Base-by-base conservation (phyloP, 176 grass and related monocot species). In the Raddia distichophylla region DNA sequence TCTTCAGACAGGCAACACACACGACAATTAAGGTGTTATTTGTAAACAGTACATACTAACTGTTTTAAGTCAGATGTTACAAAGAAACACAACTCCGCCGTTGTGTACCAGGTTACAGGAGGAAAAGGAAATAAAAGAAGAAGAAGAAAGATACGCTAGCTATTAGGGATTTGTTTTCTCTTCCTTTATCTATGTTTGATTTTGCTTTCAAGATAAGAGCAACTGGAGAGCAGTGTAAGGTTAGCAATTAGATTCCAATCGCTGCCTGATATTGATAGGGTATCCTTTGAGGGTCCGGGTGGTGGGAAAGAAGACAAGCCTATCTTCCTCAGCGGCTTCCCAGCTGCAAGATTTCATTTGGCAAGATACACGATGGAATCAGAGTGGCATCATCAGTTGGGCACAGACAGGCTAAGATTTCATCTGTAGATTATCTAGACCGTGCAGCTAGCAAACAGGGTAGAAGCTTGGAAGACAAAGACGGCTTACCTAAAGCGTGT, bases 261-360 rank as follows among this genome's bases (percentile, higher is more conserved):
- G 90, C 22, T 20, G 88, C 43, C 47, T 61, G 64, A 97, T 58
- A 33, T 85, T 85, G 83, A 97, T 94, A 19, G 94, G 94, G 73
- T 92, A 97, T 72, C 94, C 92, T 77, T 97, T 97, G 11, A 89
- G 87, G 58, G 87, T 97, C 62, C 94, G 76, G 35, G 94, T 97
- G 73, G 92, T 97, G 12, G 92, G 94, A 65, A 97, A 97, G 87
- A 92, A 97, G 40, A 94, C 74, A 58, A 97, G 63, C 76, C 77
- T 90, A 60, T 97, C 92, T 86, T 90, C 90, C 64, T 97, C 94
- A 7, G 86, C 83, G 34, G 82, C 90, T 82, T 97, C 94, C 92
- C 94, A 97, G 53, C 94, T 97, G 86, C 81, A 89, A 66, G 73
- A 40, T 40, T 76, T 70, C 43, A 82, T 82, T 86, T 52, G 53